Percentiles rank a stretch among this genome's conserved stretches.
Conservation (phyloP, 495 filamentous ascomycete genomes). For the Oleoguttula mirabilis region DNA sequence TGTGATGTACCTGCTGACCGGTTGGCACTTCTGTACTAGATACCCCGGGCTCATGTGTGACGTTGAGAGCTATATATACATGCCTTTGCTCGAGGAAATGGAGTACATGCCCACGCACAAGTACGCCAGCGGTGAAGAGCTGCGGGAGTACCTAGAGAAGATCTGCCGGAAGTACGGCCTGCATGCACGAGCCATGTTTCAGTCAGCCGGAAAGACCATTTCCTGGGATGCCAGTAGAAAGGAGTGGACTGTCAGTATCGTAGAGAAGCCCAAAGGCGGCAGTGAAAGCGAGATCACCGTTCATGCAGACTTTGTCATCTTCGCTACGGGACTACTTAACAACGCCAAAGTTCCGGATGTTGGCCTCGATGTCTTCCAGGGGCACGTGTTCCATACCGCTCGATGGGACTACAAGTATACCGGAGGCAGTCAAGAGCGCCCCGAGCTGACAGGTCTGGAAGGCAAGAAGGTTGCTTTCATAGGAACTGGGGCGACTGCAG, state of each 20-base stretch:
- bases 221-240: constrained; percentile 35
- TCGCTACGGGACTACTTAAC: constrained; percentile 30
- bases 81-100: constrained; percentile 51
- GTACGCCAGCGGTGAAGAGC: constrained; percentile 36
- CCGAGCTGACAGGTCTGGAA: constrained; percentile 33
- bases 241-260: constrained; percentile 34
- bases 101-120: constrained; percentile 41
- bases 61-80: constrained; percentile 39
- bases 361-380: constrained; percentile 36
- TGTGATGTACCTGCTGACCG: background rate
- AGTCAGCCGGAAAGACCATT: constrained; percentile 27
- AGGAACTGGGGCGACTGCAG: constrained; percentile 45
- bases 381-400: constrained; percentile 41
- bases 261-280: constrained; percentile 23
- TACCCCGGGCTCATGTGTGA: constrained; percentile 43
- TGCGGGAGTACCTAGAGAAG: constrained; percentile 34
- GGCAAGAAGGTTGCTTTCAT: constrained; percentile 42
- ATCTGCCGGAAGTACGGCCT: constrained; percentile 36
- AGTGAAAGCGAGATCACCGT: background rate
- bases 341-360: constrained; percentile 37
- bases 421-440: constrained; percentile 39
- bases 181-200: constrained; percentile 37
- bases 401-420: constrained; percentile 44
- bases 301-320: constrained; percentile 14
- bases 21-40: constrained; percentile 32